These are phyloP conservation scores for Citeromyces matritensis DNA, from an alignment of 805 yeast species.

Conservation along the genomic window DNA sequence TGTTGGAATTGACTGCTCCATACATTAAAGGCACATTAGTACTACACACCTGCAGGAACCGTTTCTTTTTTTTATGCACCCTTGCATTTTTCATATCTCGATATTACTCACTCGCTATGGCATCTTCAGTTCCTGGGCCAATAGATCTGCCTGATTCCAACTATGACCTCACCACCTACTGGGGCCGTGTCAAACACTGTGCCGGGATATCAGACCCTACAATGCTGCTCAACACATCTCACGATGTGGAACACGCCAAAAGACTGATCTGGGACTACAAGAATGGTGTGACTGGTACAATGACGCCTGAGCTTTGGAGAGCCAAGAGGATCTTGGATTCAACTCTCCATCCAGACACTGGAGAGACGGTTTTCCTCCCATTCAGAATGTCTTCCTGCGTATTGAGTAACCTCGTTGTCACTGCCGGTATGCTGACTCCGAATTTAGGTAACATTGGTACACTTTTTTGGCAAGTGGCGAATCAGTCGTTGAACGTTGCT, in stretches of 20 bases:
- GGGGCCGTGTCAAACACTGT: constrained; percentile 93
- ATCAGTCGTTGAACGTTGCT: constrained; percentile 94
- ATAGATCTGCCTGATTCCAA: constrained; percentile 66
- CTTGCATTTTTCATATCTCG: too few relatives aligned
- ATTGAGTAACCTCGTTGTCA: constrained; percentile 82
- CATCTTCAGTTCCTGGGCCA: constrained; percentile 78
- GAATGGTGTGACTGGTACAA: constrained; percentile 44
- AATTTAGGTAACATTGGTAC: constrained; percentile 83
- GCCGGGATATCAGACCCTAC: constrained; percentile 87
- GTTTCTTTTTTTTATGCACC: too few relatives aligned
- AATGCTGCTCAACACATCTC: constrained; percentile 61
- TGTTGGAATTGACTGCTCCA: too few relatives aligned
- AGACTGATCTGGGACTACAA: constrained; percentile 54
- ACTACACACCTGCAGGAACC: too few relatives aligned
- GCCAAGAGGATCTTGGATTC: constrained; percentile 84
- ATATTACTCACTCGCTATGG: too few relatives aligned
- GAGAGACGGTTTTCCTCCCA: constrained; percentile 83
- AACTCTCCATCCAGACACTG: constrained; percentile 92
- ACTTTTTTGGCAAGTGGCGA: constrained; percentile 94
- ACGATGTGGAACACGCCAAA: constrained; percentile 52
- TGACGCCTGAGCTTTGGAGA: constrained; percentile 78
- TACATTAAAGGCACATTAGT: too few relatives aligned
- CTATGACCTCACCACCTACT: constrained; percentile 68
- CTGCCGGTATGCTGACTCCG: constrained; percentile 97
- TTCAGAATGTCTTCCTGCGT: constrained; percentile 97